Evolutionary conservation across 1,139 yeast genomes (phyloP), one percentile per base, ranked within the genome.

Genomic region (Blastobotrys persicus): DNA sequence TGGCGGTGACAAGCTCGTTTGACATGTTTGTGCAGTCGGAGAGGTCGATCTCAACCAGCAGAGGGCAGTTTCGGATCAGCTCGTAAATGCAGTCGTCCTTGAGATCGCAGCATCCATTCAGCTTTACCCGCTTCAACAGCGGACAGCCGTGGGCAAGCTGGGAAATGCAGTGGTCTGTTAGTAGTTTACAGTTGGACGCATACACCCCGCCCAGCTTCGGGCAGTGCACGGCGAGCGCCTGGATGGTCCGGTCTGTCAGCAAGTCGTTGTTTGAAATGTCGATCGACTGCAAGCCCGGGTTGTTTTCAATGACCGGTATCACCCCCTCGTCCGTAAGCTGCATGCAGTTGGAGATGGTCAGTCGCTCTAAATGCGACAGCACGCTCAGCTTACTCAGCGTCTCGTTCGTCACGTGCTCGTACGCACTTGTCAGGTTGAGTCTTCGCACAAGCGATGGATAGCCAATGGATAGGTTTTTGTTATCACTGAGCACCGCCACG

Each of bases 251-350:
- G 69, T 91, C 96, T 11, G 77, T 72, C 26, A 83, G 70, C 56
- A 77, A 80, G 39, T 76, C 76, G n/a, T 88, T 84, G n/a, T 94
- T 92, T 0, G 96, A 84, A 59, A 92, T 76, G 69, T 92, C 98
- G 45, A 92, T 84, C 39, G 95, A 86, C 65, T 88, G 95, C 51
- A 92, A 70, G 56, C 80, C 76, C 53, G 76, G 77, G 67, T 96
- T 88, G 32, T 80, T 79, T 48, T 72, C 65, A 42, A 91, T 68
- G 9, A 89, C 81, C 2, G 72, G 70, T 2, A 85, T 75, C 33
- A 91, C 78, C 7, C 91, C 82, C 2, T 52, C 61, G 55, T 84
- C 81, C 0, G 88, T 71, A 33, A 91, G 69, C 54, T 79, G 76
- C 14, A 82, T 76, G 66, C 97, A 91, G 60, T 85, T 86, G 9